These are phyloP conservation scores for Chrysochromulina tobinii DNA, from an alignment of 78 protist genomes.

Conservation along the genomic window DNA sequence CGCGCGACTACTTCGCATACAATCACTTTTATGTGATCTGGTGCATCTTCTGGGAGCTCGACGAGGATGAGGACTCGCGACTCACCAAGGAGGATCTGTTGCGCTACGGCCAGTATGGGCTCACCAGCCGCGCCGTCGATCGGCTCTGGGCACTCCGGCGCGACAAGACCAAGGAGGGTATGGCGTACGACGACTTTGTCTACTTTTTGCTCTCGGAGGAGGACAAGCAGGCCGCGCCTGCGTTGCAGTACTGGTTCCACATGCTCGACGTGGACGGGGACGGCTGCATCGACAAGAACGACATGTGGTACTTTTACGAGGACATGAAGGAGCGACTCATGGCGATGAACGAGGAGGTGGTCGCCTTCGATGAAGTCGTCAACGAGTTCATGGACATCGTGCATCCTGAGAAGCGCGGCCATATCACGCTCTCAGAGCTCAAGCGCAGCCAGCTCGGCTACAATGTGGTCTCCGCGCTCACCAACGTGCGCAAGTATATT, in stretches of 20 bases:
- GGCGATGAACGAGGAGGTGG: not conserved
- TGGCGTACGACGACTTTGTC: conserved; percentile 15
- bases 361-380: not conserved
- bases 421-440: not conserved
- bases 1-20: not conserved
- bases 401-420: not conserved
- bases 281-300: not conserved
- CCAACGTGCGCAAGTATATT: not conserved
- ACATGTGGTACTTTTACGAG: conserved; percentile 41
- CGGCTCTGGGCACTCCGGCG: too few relatives aligned
- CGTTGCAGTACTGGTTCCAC: not conserved
- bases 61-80: not conserved
- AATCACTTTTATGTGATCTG: conserved; percentile 39
- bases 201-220: not conserved
- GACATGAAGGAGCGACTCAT: not conserved
- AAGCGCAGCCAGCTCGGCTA: not conserved
- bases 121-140: too few relatives aligned
- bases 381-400: not conserved
- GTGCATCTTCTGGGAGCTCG: conserved; percentile 43
- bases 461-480: not conserved
- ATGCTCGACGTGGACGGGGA: conserved; percentile 22
- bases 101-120: not conserved
- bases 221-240: not conserved
- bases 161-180: not conserved
- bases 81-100: not conserved